Percentiles rank a stretch among this genome's conserved stretches.
Conservation (phyloP, 2,329 filamentous ascomycete species). For the Curvularia eragrostidis region DNA sequence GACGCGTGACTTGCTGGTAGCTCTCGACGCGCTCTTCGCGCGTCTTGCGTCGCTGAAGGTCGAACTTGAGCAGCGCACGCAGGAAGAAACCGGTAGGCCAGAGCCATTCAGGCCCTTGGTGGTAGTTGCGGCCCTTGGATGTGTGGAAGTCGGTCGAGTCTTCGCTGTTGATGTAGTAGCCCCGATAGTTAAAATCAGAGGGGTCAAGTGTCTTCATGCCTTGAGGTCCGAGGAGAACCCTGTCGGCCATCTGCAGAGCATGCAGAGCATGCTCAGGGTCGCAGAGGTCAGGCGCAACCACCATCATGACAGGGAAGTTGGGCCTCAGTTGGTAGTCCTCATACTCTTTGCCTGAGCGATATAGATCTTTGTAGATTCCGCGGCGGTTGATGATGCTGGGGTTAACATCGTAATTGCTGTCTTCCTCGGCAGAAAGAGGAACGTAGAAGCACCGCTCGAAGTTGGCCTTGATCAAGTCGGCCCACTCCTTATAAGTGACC, state of each 20-base stretch:
- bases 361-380: slow-evolving; percentile 98
- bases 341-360: slow-evolving; percentile 91
- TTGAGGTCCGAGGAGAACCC: slow-evolving; percentile 79
- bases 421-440: slow-evolving; percentile 72
- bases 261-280: slow-evolving; percentile 76
- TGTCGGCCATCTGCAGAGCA: slow-evolving; percentile 81
- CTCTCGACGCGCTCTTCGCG: slow-evolving; percentile 78
- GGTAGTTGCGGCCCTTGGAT: slow-evolving; percentile 94
- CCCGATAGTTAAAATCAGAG: slow-evolving; percentile 87
- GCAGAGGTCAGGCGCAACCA: slow-evolving; percentile 88
- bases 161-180: slow-evolving; percentile 93
- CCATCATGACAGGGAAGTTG: slow-evolving; percentile 96
- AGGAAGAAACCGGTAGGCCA: slow-evolving; percentile 98
- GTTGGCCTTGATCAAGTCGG: slow-evolving; percentile 76
- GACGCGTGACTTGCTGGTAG: slow-evolving; percentile 90
- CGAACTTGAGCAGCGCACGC: slow-evolving; percentile 88
- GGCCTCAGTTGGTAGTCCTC: slow-evolving; percentile 96
- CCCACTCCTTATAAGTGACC: slow-evolving; percentile 81
- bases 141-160: slow-evolving; percentile 91
- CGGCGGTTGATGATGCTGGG: slow-evolving; percentile 80
- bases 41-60: slow-evolving; percentile 73
- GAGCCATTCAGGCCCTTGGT: slow-evolving; percentile 97
- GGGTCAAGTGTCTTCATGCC: slow-evolving; percentile 98
- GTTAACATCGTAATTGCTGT: slow-evolving; percentile 81
- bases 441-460: slow-evolving; percentile 95